Evolutionary conservation across 441 rosid species (phyloP).

Genomic region (Breynia disticha): DNA sequence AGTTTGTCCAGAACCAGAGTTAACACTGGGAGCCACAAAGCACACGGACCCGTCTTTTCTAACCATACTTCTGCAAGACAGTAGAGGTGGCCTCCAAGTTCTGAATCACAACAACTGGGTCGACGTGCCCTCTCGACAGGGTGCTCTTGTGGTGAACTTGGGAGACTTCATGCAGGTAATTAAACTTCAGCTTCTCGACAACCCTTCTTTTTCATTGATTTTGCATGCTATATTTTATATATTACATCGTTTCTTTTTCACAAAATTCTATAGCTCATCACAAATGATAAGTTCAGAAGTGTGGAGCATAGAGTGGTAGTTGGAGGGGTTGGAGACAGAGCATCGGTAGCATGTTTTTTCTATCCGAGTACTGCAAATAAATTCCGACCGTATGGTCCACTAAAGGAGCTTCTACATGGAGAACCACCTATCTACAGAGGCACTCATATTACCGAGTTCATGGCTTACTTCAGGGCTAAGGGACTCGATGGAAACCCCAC

Average conservation of each 20-base stretch:
- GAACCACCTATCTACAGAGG: constrained; percentile 26
- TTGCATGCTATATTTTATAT: constrained; percentile 1
- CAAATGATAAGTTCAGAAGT: constrained; percentile 34
- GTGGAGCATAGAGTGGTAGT: constrained; percentile 41
- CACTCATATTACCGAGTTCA: constrained; percentile 20
- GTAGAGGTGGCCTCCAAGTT: constrained; percentile 43
- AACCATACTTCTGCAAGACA: constrained; percentile 44
- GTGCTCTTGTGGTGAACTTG: constrained; percentile 38
- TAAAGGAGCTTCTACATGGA: constrained; percentile 24
- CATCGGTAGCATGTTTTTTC: constrained; percentile 34
- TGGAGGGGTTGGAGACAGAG: constrained; percentile 13
- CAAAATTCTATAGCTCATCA: constrained; percentile 29
- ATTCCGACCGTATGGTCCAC: constrained; percentile 25
- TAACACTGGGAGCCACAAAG: constrained; percentile 37
- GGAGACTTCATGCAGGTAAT: constrained; percentile 61
- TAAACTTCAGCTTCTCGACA: background rate
- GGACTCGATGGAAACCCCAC: constrained; percentile 26
- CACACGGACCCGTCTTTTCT: constrained; percentile 45
- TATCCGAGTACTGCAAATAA: constrained; percentile 25
- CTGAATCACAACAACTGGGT: constrained; percentile 35
- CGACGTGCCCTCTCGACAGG: constrained; percentile 29
- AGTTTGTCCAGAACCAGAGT: constrained; percentile 43
- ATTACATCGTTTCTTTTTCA: background rate
- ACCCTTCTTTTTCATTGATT: background rate
- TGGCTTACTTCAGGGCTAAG: constrained; percentile 26